A percentile compares a stretch with the other conserved stretches of the same genome.
phyloP scores from a whole-genome alignment of 768 basidiomycete species.

The Panellus pusillus region DNA sequence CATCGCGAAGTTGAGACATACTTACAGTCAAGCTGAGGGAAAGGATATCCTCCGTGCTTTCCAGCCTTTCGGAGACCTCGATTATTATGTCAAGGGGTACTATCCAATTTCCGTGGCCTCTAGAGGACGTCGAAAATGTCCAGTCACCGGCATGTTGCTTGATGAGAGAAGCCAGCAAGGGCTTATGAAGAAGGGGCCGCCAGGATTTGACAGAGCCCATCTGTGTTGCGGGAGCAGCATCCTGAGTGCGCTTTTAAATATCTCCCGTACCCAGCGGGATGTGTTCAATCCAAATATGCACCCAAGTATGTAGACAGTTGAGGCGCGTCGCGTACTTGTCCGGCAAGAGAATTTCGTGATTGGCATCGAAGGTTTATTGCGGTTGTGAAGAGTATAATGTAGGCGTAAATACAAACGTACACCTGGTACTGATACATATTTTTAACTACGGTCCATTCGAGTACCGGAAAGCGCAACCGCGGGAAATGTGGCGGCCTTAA shows the following conservation, averaged over 20 bases:
- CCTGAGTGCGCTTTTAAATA: too few relatives aligned
- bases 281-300: too few relatives aligned
- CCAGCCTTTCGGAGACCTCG: constrained; percentile 18
- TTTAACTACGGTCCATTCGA: constrained; percentile 1
- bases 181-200: constrained; percentile 7
- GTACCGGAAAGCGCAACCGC: not conserved
- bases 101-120: not conserved
- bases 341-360: too few relatives aligned
- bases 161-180: constrained; percentile 14
- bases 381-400: not conserved
- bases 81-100: constrained; percentile 20
- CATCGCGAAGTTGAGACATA: too few relatives aligned
- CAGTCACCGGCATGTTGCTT: constrained; percentile 11
- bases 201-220: constrained; percentile 17
- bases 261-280: too few relatives aligned
- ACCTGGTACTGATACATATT: constrained; percentile 28
- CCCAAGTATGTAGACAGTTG: too few relatives aligned
- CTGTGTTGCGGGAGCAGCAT: not conserved
- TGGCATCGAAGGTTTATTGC: too few relatives aligned
- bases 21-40: constrained; percentile 12
- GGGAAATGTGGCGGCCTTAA: not conserved
- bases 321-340: too few relatives aligned
- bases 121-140: not conserved
- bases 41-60: constrained; percentile 11
- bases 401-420: constrained; percentile 22